A percentile compares a stretch with the other conserved stretches of the same genome.
These are phyloP conservation scores for Babesia divergens DNA, from an alignment of 169 alveolate genomes.

Conservation along the genomic window DNA sequence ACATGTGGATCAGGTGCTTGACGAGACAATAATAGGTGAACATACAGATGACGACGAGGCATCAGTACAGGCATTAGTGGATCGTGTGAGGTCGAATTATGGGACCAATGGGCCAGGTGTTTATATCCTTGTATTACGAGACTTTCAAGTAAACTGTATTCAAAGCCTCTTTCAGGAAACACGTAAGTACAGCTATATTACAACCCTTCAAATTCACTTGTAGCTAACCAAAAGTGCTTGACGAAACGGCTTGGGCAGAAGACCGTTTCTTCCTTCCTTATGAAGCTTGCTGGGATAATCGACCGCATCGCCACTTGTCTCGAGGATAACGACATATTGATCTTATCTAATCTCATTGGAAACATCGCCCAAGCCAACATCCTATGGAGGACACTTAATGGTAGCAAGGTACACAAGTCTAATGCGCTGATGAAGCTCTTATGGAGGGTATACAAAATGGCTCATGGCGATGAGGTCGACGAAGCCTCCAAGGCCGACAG, in stretches of 20 bases:
- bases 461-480: not conserved
- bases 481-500: not conserved
- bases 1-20: not conserved
- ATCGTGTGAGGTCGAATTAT: not conserved
- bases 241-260: slow-evolving; percentile 7
- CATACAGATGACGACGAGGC: not conserved
- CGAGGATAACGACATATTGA: slow-evolving; percentile 2
- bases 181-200: not conserved
- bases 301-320: not conserved
- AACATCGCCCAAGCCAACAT: not conserved
- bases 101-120: not conserved
- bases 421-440: not conserved
- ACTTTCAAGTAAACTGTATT: slow-evolving; percentile 9
- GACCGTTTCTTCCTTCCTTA: not conserved
- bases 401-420: not conserved
- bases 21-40: not conserved
- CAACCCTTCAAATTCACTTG: not conserved
- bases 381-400: not conserved
- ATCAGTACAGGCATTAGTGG: not conserved
- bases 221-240: not conserved
- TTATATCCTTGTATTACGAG: slow-evolving; percentile 18
- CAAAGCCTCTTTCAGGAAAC: not conserved
- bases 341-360: slow-evolving; percentile 16
- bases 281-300: not conserved
- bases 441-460: not conserved